phyloP scores from a whole-genome alignment of 768 basidiomycete species.

The Melanogaster broomeanus region DNA sequence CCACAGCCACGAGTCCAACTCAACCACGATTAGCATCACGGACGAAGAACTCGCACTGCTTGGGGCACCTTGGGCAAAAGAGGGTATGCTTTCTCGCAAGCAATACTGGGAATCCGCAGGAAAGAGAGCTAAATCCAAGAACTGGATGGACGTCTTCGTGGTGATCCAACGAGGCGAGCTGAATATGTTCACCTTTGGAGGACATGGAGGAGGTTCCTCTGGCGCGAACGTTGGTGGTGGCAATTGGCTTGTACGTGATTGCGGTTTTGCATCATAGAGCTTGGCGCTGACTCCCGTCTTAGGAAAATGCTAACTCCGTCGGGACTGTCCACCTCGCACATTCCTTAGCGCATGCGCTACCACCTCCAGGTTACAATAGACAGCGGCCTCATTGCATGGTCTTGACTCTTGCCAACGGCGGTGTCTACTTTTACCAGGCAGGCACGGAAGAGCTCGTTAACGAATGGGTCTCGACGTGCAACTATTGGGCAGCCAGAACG shows the following conservation, averaged over 20 bases:
- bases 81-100: slow-evolving; percentile 93
- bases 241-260: slow-evolving; percentile 88
- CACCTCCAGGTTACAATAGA: slow-evolving; percentile 88
- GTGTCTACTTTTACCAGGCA: slow-evolving; percentile 97
- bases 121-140: slow-evolving; percentile 84
- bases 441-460: slow-evolving; percentile 98
- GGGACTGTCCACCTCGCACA: slow-evolving; percentile 87
- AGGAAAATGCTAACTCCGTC: slow-evolving; percentile 86
- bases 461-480: slow-evolving; percentile 99
- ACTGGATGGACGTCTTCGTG: slow-evolving; percentile 94
- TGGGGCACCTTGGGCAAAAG: slow-evolving; percentile 98
- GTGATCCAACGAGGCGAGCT: slow-evolving; percentile 95
- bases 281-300: slow-evolving; percentile 6
- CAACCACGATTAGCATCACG: slow-evolving; percentile 81
- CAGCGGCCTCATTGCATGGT: slow-evolving; percentile 96
- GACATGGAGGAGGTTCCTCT: slow-evolving; percentile 57
- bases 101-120: slow-evolving; percentile 89
- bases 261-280: neutral
- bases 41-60: slow-evolving; percentile 95
- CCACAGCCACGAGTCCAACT: slow-evolving; percentile 61
- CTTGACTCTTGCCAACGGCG: slow-evolving; percentile 82
- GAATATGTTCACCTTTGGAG: slow-evolving; percentile 95
- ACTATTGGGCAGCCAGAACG: slow-evolving; percentile 97
- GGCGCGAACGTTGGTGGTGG: slow-evolving; percentile 90
- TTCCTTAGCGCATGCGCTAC: slow-evolving; percentile 82